Percentiles rank a stretch among this genome's conserved stretches.
These are phyloP conservation scores for Lojkania enalia DNA, from an alignment of 2,329 filamentous ascomycete genomes.

Conservation along the genomic window DNA sequence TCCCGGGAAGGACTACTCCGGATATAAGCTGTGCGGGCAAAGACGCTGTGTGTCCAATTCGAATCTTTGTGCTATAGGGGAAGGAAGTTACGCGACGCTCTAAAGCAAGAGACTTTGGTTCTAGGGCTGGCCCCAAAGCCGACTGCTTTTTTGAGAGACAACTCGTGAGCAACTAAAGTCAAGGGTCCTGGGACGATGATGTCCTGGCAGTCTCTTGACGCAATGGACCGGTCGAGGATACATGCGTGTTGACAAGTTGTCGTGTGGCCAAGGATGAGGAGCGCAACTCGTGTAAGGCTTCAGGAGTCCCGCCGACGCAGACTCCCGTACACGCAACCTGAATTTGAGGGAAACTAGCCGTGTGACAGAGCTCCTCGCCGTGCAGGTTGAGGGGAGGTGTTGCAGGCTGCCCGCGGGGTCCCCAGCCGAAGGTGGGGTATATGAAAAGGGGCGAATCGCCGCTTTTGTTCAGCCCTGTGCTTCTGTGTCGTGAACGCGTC, in stretches of 20 bases:
- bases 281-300: slow-evolving; percentile 3
- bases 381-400: slow-evolving; percentile 13
- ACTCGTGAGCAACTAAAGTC: too few relatives aligned
- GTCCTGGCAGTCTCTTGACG: too few relatives aligned
- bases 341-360: slow-evolving; percentile 4
- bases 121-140: too few relatives aligned
- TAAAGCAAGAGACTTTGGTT: too few relatives aligned
- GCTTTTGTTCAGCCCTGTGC: slow-evolving; percentile 24
- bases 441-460: slow-evolving; percentile 29
- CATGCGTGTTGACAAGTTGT: slow-evolving; percentile 6
- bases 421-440: slow-evolving; percentile 22
- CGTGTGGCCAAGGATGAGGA: slow-evolving; percentile 13
- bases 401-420: slow-evolving; percentile 21
- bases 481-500: slow-evolving; percentile 31
- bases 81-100: too few relatives aligned
- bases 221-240: slow-evolving; percentile 3
- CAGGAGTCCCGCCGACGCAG: slow-evolving; percentile 1
- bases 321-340: background rate
- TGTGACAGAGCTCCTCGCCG: background rate
- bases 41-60: background rate
- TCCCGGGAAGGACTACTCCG: too few relatives aligned
- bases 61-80: too few relatives aligned
- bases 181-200: too few relatives aligned
- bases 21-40: too few relatives aligned
- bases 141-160: too few relatives aligned